A percentile compares a stretch with the other conserved stretches of the same genome.
phyloP scores from a whole-genome alignment of 2,329 filamentous ascomycete species.

The Sporothrix schenckii region DNA sequence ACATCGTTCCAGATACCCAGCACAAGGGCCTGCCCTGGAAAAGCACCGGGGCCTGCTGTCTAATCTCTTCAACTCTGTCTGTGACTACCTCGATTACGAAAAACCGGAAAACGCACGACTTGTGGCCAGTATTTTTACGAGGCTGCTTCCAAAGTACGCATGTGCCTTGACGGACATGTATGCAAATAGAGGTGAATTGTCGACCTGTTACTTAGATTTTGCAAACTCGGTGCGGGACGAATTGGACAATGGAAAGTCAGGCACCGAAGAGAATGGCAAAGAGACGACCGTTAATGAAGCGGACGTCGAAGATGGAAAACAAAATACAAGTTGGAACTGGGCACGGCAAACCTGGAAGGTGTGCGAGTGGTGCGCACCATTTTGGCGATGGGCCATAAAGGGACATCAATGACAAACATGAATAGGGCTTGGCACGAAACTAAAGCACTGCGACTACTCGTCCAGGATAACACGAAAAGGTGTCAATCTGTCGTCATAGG shows the following conservation, averaged over 20 bases:
- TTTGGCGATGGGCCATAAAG: neutral
- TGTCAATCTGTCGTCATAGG: too few species aligned
- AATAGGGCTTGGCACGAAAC: neutral
- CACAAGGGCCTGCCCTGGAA: neutral
- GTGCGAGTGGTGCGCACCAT: slow-evolving; percentile 2
- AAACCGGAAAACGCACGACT: neutral
- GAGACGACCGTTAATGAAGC: neutral
- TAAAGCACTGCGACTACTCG: too few species aligned
- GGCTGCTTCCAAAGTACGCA: slow-evolving; percentile 24
- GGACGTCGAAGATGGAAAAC: neutral
- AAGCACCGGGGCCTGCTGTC: too few species aligned
- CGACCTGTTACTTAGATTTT: neutral
- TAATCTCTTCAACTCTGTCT: neutral
- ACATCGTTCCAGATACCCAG: slow-evolving; percentile 5
- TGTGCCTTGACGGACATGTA: slow-evolving; percentile 23
- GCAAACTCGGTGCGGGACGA: slow-evolving; percentile 8
- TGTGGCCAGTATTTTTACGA: neutral
- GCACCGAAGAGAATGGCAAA: neutral
- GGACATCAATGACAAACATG: neutral
- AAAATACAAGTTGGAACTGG: neutral
- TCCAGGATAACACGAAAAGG: too few species aligned
- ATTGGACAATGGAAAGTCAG: neutral
- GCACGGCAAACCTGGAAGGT: neutral
- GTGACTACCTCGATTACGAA: neutral
- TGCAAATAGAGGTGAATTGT: slow-evolving; percentile 14